Evolutionary conservation across 495 filamentous ascomycete species (phyloP).

Genomic region (Penicillium tannophilum): DNA sequence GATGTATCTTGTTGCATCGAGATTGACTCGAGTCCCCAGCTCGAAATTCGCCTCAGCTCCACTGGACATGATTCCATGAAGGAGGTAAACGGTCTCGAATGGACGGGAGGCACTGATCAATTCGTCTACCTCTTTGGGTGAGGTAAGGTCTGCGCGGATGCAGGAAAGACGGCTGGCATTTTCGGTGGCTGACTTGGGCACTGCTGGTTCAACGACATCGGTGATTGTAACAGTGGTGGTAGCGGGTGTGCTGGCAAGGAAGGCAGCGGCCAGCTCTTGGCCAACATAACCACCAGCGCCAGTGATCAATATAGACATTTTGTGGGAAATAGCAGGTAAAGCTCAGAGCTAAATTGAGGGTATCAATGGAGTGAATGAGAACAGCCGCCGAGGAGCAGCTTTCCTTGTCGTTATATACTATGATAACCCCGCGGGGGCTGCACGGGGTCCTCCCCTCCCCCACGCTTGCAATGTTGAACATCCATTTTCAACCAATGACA

Average conservation of each 20-base stretch:
- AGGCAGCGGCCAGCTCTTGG: constrained; percentile 62
- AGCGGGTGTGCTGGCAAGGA: constrained; percentile 55
- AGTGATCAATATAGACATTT: constrained; percentile 70
- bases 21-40: constrained; percentile 70
- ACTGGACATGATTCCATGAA: constrained; percentile 87
- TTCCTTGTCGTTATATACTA: constrained; percentile 19
- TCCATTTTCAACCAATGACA: constrained; percentile 15
- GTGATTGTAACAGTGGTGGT: constrained; percentile 61
- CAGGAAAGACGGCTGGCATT: constrained; percentile 48
- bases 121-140: constrained; percentile 57
- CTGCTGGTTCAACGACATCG: constrained; percentile 59
- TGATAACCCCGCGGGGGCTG: constrained; percentile 17
- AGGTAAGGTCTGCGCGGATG: constrained; percentile 65
- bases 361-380: background rate
- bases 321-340: constrained; percentile 6
- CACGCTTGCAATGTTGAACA: constrained; percentile 10
- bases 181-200: constrained; percentile 51
- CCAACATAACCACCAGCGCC: constrained; percentile 73
- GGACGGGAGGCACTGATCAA: constrained; percentile 43
- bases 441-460: constrained; percentile 16
- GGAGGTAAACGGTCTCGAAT: constrained; percentile 68
- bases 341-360: background rate
- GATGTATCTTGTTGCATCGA: constrained; percentile 67
- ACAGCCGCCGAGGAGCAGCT: background rate
- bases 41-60: constrained; percentile 76